Conservation (phyloP, 2,329 filamentous ascomycete genomes). For the Colletotrichum brevisporum region DNA sequence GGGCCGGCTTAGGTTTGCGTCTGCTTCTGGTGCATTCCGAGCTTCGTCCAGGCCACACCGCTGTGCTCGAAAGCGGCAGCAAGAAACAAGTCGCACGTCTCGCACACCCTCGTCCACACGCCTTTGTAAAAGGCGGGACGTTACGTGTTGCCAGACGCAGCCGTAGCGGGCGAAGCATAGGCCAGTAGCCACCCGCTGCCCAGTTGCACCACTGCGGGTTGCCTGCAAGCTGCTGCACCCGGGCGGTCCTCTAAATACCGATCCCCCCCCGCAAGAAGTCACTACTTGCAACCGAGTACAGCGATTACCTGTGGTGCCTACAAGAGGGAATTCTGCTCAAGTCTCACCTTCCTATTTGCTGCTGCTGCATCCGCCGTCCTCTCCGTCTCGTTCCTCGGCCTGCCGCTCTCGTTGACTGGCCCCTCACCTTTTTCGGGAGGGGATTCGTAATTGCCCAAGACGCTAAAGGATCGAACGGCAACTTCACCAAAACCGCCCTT, state of each 20-base stretch:
- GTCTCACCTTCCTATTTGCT: conserved; percentile 27
- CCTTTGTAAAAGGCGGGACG: conserved; percentile 13
- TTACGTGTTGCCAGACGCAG: conserved; percentile 37
- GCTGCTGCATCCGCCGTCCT: conserved; percentile 23
- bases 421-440: conserved; percentile 29
- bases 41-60: not conserved
- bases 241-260: conserved; percentile 33
- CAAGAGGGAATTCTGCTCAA: conserved; percentile 8
- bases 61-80: not conserved
- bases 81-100: no score
- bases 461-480: conserved; percentile 43
- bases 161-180: conserved; percentile 32
- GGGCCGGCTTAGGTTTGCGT: not conserved
- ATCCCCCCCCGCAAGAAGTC: not conserved
- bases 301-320: not conserved
- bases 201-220: not conserved
- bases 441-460: conserved; percentile 43
- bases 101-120: no score
- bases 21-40: not conserved
- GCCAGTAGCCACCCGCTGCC: conserved; percentile 32
- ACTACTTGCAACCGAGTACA: no score
- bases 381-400: conserved; percentile 36
- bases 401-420: conserved; percentile 35
- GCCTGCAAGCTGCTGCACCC: no score
- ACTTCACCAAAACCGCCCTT: conserved; percentile 11